Percentiles rank a stretch among this genome's conserved stretches.
These are phyloP conservation scores for Rostrohypoxylon terebratum DNA, from an alignment of 495 filamentous ascomycete genomes.

Conservation along the genomic window DNA sequence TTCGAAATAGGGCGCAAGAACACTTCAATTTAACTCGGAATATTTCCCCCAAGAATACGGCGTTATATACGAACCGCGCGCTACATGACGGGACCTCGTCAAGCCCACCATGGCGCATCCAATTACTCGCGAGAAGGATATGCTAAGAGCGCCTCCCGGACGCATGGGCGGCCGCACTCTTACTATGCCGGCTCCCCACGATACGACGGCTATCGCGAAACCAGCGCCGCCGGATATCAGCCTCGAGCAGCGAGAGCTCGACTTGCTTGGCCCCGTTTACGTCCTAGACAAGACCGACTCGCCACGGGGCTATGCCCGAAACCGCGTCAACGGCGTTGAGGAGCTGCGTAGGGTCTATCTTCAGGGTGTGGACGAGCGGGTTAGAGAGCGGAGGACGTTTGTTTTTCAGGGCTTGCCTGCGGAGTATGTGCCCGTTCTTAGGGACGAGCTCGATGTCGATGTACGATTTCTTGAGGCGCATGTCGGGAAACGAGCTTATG, in stretches of 20 bases:
- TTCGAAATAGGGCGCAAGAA: background rate
- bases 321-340: slow-evolving; percentile 21
- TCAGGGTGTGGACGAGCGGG: background rate
- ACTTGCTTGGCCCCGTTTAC: slow-evolving; percentile 27
- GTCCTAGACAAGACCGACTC: slow-evolving; percentile 31
- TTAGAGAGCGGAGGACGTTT: slow-evolving; percentile 31
- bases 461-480: slow-evolving; percentile 52
- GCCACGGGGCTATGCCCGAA: slow-evolving; percentile 12
- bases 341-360: slow-evolving; percentile 22
- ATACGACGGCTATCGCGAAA: background rate
- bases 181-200: background rate
- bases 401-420: slow-evolving; percentile 46
- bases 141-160: background rate
- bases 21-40: background rate
- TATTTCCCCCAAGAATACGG: background rate
- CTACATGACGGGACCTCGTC: background rate
- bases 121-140: background rate
- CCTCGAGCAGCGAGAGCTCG: slow-evolving; percentile 15
- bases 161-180: background rate
- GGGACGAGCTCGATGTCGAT: slow-evolving; percentile 42
- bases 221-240: background rate
- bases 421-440: slow-evolving; percentile 38
- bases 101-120: background rate
- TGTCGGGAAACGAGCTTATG: slow-evolving; percentile 43
- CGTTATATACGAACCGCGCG: background rate